Percentiles rank a stretch among this genome's conserved stretches.
phyloP scores from a whole-genome alignment of 441 rosid species.

The Erodium texanum region DNA sequence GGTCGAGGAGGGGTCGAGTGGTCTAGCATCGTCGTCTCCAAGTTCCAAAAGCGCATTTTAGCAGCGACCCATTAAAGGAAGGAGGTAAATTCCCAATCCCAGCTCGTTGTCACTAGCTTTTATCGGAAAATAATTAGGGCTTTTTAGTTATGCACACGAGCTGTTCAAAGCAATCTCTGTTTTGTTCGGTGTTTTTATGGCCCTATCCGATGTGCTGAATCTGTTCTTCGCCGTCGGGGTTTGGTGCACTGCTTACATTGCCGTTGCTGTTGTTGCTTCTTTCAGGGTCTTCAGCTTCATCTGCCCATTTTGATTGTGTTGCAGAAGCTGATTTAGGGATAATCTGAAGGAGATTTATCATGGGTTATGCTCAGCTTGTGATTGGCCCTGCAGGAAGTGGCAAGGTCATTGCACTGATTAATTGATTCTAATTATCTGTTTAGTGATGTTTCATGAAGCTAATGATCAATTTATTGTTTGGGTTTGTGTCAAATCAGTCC shows the following conservation, averaged over 20 bases:
- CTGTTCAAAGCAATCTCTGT: too few relatives aligned
- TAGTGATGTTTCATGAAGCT: background rate
- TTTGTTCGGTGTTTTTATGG: slow-evolving; percentile 47
- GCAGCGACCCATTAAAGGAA: too few relatives aligned
- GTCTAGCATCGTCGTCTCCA: too few relatives aligned
- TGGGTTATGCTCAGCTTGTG: slow-evolving; percentile 84
- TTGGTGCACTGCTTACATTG: slow-evolving; percentile 74
- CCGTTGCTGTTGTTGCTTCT: slow-evolving; percentile 55
- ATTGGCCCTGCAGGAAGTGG: slow-evolving; percentile 81
- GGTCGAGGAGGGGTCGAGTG: too few relatives aligned
- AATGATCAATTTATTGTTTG: background rate
- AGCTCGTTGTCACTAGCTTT: too few relatives aligned
- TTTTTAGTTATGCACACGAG: too few relatives aligned
- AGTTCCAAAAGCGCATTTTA: too few relatives aligned
- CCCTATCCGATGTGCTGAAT: slow-evolving; percentile 37
- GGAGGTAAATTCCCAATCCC: too few relatives aligned
- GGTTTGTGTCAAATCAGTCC: slow-evolving; percentile 37
- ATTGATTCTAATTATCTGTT: background rate
- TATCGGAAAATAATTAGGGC: too few relatives aligned
- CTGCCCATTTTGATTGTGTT: slow-evolving; percentile 26
- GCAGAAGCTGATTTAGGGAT: slow-evolving; percentile 4
- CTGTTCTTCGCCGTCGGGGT: slow-evolving; percentile 52
- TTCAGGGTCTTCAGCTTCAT: slow-evolving; percentile 45
- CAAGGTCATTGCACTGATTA: slow-evolving; percentile 36
- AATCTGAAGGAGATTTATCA: slow-evolving; percentile 14